Base-by-base conservation (phyloP, 2,329 filamentous ascomycete species). In the Colletotrichum sp. region DNA sequence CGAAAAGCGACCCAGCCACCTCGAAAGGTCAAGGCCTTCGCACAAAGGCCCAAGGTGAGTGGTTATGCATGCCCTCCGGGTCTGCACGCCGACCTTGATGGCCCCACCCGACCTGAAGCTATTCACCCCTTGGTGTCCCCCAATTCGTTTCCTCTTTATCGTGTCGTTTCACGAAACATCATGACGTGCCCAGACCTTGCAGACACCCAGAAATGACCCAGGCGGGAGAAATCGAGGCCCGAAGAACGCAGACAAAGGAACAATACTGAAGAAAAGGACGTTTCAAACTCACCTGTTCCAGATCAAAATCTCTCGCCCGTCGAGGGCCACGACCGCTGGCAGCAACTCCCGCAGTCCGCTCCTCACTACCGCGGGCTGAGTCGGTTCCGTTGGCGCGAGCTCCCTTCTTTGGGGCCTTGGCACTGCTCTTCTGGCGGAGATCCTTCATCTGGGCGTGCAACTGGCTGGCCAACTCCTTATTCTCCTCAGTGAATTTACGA, bases 401-500 rank as follows among this genome's bases (percentile, higher is more conserved):
- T 78, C 85, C 83, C 82, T 89, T 90, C 87, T 91, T 89, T 68
- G 84, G 84, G 80, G 89, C 90, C 84, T 93, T 91, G 52, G 87
- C 84, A 77, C 81, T 84, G 71, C 63, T 80, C 80, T 88, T 88
- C 78, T 88, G 84, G 79, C 92, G 88, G 80, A 90, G 89, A 71
- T 87, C 86, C 80, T 92, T 93, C 86, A 92, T 89, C 84, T 95
- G 93, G 74, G 92, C 90, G 80, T 93, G 90, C 34, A 96, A 89
- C 84, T 94, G 93, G 71, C 89, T 88, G 27, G 96, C 96, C 48
- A 99, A 91, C 83, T 98, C 95, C 82, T 95, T 95, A 86, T 98
- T 98, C 86, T 98, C 97, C 72, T 98, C 95, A 68, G 93, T 98
- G 83, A 96, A 94, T 87, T 98, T 98, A 82, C 96, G 94, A 77